Conservation (phyloP, 768 basidiomycete genomes). For the Lactifluus subvellereus region DNA sequence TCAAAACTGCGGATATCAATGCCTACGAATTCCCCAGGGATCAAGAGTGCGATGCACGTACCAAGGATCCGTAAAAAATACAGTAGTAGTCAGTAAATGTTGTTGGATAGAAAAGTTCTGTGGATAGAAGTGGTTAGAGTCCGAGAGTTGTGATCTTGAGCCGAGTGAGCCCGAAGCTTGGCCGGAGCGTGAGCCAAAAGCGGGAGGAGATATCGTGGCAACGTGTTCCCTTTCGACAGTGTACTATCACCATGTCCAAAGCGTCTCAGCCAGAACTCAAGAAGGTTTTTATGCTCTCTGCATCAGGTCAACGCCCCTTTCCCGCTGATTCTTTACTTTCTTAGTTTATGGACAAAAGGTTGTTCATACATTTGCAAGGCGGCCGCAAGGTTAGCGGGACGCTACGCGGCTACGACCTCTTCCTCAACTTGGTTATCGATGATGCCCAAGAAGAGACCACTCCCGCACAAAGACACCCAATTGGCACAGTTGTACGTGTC, state of each 20-base stretch:
- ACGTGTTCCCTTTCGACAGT: neutral
- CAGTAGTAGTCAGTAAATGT: neutral
- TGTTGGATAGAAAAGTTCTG: neutral
- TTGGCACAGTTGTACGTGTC: slow-evolving; percentile 82
- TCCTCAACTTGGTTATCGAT: slow-evolving; percentile 96
- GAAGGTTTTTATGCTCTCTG: slow-evolving; percentile 59
- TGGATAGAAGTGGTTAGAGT: slow-evolving; percentile 5
- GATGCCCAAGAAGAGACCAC: slow-evolving; percentile 89
- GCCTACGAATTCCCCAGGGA: neutral
- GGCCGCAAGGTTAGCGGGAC: slow-evolving; percentile 94
- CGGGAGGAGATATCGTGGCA: neutral
- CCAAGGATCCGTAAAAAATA: neutral
- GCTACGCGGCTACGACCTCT: slow-evolving; percentile 95
- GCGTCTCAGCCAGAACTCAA: slow-evolving; percentile 96
- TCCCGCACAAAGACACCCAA: slow-evolving; percentile 82
- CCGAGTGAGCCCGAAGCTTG: too few species aligned
- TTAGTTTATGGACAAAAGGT: slow-evolving; percentile 98
- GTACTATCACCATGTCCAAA: slow-evolving; percentile 62
- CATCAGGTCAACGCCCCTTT: neutral
- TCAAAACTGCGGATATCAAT: neutral
- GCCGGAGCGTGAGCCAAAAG: slow-evolving; percentile 2
- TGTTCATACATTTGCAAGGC: slow-evolving; percentile 90
- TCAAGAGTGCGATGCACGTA: neutral
- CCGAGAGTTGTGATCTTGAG: neutral
- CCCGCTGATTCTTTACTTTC: slow-evolving; percentile 1